phyloP scores from a whole-genome alignment of 1,139 yeast species.

The Pichia sp. region DNA sequence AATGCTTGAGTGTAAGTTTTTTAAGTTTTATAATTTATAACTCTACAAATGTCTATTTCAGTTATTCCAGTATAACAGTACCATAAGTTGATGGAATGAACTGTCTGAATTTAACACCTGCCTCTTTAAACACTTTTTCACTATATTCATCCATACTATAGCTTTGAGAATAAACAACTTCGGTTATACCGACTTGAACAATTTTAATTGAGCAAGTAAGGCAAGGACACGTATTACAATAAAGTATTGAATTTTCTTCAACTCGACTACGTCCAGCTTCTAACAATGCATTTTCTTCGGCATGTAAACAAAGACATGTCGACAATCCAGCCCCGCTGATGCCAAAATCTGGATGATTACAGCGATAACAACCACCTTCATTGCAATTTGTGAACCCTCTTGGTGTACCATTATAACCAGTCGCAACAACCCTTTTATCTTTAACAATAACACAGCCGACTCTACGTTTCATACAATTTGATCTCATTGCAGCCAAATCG shows the following conservation, averaged over 20 bases:
- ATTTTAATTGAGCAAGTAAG: slow-evolving; percentile 91
- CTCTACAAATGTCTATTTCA: not conserved
- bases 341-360: slow-evolving; percentile 53
- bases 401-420: slow-evolving; percentile 98
- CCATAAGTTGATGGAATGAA: slow-evolving; percentile 50
- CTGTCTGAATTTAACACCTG: slow-evolving; percentile 69
- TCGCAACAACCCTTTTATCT: slow-evolving; percentile 81
- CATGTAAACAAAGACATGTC: slow-evolving; percentile 90
- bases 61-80: slow-evolving; percentile 18
- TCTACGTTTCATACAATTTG: slow-evolving; percentile 94
- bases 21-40: not conserved
- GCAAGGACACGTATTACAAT: slow-evolving; percentile 97
- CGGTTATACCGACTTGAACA: slow-evolving; percentile 84
- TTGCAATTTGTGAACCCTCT: slow-evolving; percentile 81
- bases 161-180: slow-evolving; percentile 90
- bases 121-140: slow-evolving; percentile 63
- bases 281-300: slow-evolving; percentile 91
- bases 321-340: slow-evolving; percentile 62
- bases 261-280: slow-evolving; percentile 92
- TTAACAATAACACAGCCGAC: slow-evolving; percentile 94
- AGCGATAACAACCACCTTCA: slow-evolving; percentile 90
- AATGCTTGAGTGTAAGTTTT: not conserved
- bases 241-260: slow-evolving; percentile 55
- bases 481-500: slow-evolving; percentile 82
- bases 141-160: slow-evolving; percentile 85